Percentiles rank a stretch among this genome's conserved stretches.
These are phyloP conservation scores for Logfia minima DNA, from an alignment of 129 eudicot genomes.

Conservation along the genomic window DNA sequence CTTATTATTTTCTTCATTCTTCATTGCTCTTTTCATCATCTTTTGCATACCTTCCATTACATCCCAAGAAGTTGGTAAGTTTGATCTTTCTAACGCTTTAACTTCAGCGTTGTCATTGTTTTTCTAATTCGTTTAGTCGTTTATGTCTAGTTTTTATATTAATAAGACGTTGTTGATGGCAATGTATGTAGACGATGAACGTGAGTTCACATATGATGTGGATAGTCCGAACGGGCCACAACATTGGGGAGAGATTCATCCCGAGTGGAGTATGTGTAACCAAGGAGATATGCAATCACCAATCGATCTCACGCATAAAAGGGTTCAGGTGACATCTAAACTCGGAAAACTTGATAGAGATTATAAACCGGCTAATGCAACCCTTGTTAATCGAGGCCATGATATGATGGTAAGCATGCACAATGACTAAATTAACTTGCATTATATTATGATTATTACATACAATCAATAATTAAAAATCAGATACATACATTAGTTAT, in stretches of 20 bases:
- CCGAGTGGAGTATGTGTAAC: conserved; percentile 53
- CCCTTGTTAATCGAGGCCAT: conserved; percentile 61
- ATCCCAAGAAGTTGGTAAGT: conserved; percentile 61
- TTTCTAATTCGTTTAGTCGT: background rate
- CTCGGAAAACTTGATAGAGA: conserved; percentile 41
- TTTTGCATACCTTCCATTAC: background rate
- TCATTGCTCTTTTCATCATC: conserved; percentile 33
- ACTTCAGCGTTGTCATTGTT: background rate
- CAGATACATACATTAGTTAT: background rate
- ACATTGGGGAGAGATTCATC: conserved; percentile 52
- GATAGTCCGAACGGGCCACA: conserved; percentile 40
- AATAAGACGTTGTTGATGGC: background rate
- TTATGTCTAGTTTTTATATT: background rate
- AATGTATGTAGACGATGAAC: conserved; percentile 46
- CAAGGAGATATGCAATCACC: conserved; percentile 67
- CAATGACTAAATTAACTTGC: too few species aligned
- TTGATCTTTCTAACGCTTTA: background rate
- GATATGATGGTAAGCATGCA: conserved; percentile 51
- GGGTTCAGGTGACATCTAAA: conserved; percentile 36
- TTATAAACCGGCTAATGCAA: conserved; percentile 55
- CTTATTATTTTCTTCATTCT: conserved; percentile 6
- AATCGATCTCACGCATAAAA: conserved; percentile 42
- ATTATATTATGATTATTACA: too few species aligned
- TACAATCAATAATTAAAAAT: too few species aligned
- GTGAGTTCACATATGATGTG: conserved; percentile 41